Evolutionary conservation across 306 rosid species (phyloP), one percentile per base, ranked within the genome.

Genomic region (Gleditsia sinensis): DNA sequence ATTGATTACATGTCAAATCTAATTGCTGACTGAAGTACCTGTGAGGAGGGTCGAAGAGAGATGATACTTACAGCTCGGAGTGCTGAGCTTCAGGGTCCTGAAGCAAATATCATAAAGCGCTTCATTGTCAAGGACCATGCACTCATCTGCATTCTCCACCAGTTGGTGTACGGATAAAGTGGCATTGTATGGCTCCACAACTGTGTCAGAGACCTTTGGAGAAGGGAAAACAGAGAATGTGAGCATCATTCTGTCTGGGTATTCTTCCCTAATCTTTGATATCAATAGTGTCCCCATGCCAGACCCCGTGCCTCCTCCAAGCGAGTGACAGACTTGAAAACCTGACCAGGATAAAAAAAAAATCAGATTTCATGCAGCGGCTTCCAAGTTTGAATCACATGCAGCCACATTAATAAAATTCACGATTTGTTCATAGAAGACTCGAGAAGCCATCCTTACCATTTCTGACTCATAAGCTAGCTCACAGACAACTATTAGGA

Each of bases 81-180:
- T 81, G 69, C 69, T 81, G 54, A 81, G 81, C 51, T 81, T 81
- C 1, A 75, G 28, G 21, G 84, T 81, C 69, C 80, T 61, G 74
- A 81, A 81, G 77, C 84, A 81, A 68, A 80, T 80, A 62, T 80
- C 83, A 40, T 80, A 80, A 24, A 80, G 83, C 16, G 83, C 83
- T 67, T 80, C 80, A 9, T 75, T 92, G 76, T 92, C 97, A 80
- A 92, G 96, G 76, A 92, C 97, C 97, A 92, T 92, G 88, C 97
- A 92, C 32, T 75, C 84, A 63, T 81, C 84, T 45, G 81, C 84
- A 55, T 81, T 81, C 56, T 81, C 84, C 21, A 81, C 84, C 2
- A 81, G 70, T 59, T 81, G 84, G 84, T 81, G 84, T 9, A 81
- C 84, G 2, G 84, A 81, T 63, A 81, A 39, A 20, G 84, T 81